Evolutionary conservation across 768 basidiomycete species (phyloP).

Genomic region (Trametes meyenii): DNA sequence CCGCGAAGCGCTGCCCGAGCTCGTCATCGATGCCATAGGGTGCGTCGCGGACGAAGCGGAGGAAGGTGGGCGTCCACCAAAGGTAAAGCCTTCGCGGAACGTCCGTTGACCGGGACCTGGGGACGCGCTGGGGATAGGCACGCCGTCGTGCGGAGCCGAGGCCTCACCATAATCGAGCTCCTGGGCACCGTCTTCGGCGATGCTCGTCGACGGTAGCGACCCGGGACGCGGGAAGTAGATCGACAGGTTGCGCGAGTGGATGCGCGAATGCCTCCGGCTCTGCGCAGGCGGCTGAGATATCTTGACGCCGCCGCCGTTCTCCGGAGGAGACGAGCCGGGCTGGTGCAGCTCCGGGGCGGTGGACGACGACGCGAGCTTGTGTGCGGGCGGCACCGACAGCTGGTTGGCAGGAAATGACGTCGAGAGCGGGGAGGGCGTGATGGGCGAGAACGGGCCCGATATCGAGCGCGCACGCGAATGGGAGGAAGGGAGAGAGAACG

Average conservation of each 20-base stretch:
- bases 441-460: constrained; percentile 53
- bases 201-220: constrained; percentile 56
- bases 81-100: constrained; percentile 62
- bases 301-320: constrained; percentile 14
- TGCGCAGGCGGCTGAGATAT: constrained; percentile 32
- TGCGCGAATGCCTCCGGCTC: constrained; percentile 57
- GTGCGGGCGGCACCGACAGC: constrained; percentile 11
- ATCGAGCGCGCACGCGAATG: constrained; percentile 53
- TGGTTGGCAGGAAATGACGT: constrained; percentile 40
- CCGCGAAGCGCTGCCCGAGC: constrained; percentile 42
- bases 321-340: constrained; percentile 13
- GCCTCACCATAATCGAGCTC: constrained; percentile 36
- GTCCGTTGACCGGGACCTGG: constrained; percentile 37
- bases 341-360: constrained; percentile 23
- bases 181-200: constrained; percentile 68
- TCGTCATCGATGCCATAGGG: constrained; percentile 31
- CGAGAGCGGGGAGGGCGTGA: constrained; percentile 54
- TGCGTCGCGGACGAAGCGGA: constrained; percentile 27
- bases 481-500: constrained; percentile 34
- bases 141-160: constrained; percentile 37
- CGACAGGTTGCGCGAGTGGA: constrained; percentile 91
- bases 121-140: constrained; percentile 49
- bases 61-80: constrained; percentile 57
- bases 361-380: constrained; percentile 22
- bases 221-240: constrained; percentile 89